phyloP scores from a whole-genome alignment of 805 yeast species.

The Suhomyces pyralidae region DNA sequence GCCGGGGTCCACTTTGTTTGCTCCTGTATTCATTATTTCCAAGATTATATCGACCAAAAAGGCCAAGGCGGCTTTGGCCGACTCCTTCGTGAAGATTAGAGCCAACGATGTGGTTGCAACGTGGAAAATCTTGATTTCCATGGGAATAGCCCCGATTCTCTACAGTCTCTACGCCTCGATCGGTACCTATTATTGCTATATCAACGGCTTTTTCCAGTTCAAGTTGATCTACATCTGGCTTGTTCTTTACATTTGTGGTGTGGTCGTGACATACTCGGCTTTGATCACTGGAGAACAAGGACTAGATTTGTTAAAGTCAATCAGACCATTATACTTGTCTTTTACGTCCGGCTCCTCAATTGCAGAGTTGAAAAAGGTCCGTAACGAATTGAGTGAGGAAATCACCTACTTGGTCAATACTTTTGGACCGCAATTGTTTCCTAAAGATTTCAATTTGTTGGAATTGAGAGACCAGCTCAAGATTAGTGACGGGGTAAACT shows the following conservation, averaged over 20 bases:
- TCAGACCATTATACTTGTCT: conserved; percentile 75
- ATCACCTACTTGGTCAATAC: conserved; percentile 78
- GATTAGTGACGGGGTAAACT: conserved; percentile 22
- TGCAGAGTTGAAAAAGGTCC: conserved; percentile 54
- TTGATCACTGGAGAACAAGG: conserved; percentile 91
- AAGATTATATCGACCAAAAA: conserved; percentile 70
- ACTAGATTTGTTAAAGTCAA: conserved; percentile 77
- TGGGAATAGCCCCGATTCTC: conserved; percentile 85
- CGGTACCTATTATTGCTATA: conserved; percentile 41
- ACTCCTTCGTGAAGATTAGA: conserved; percentile 83
- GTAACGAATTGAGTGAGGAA: conserved; percentile 62
- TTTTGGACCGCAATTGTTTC: conserved; percentile 80
- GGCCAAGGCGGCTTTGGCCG: conserved; percentile 75
- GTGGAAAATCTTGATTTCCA: conserved; percentile 88
- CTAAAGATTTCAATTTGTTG: conserved; percentile 67
- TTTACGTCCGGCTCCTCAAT: conserved; percentile 57
- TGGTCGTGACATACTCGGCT: conserved; percentile 81
- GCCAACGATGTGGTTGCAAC: conserved; percentile 96
- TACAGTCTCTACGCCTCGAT: conserved; percentile 76
- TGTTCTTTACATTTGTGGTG: conserved; percentile 57
- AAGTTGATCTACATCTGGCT: conserved; percentile 43
- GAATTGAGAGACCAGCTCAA: conserved; percentile 42
- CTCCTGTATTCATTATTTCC: conserved; percentile 83
- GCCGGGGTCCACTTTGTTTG: conserved; percentile 85
- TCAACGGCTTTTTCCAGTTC: conserved; percentile 13